Percentiles rank a stretch among this genome's conserved stretches.
phyloP scores from a whole-genome alignment of 345 rosid genomes.

The Eucalyptus regnans region DNA sequence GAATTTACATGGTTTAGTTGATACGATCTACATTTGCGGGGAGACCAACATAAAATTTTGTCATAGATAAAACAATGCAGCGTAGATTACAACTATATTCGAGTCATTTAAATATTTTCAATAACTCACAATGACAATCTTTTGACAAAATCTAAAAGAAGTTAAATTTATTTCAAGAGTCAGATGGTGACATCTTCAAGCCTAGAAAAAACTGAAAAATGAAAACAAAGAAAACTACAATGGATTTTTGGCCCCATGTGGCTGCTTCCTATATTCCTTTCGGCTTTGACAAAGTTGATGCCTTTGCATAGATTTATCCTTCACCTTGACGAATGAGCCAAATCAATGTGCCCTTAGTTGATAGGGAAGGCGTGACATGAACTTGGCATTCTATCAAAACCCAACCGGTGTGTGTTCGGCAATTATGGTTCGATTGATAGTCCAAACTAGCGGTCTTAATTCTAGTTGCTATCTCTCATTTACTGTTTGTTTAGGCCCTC shows the following conservation, averaged over 20 bases:
- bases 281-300: background rate
- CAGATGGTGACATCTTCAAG: background rate
- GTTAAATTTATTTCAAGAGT: background rate
- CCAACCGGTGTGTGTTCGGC: background rate
- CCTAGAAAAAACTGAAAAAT: background rate
- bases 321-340: background rate
- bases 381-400: background rate
- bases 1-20: background rate
- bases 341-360: background rate
- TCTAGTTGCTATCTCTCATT: background rate
- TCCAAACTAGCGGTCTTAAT: background rate
- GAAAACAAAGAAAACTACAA: background rate
- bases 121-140: background rate
- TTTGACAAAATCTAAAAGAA: background rate
- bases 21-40: fast-evolving
- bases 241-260: background rate
- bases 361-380: background rate
- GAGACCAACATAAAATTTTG: background rate
- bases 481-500: background rate
- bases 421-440: background rate
- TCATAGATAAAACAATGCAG: background rate
- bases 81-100: background rate
- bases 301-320: background rate
- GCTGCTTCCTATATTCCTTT: background rate
- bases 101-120: background rate